phyloP scores from a whole-genome alignment of 2,329 filamentous ascomycete species.

The Parasarocladium wereldwijsianum region DNA sequence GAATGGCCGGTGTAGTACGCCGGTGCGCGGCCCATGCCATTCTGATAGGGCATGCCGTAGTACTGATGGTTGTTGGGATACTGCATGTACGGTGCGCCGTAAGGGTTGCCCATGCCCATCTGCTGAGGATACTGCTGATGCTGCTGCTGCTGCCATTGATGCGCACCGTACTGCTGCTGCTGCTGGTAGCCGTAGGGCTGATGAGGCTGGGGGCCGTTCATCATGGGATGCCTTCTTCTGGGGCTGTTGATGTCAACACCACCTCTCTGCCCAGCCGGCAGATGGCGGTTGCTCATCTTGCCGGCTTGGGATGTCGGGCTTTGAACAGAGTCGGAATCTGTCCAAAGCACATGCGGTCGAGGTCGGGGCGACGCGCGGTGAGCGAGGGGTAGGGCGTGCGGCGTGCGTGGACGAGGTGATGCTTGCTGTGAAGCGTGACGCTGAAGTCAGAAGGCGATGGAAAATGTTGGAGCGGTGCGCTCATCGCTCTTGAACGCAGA shows the following conservation, averaged over 20 bases:
- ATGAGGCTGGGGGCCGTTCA: slow-evolving; percentile 7
- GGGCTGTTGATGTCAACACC: slow-evolving; percentile 16
- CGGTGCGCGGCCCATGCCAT: slow-evolving; percentile 27
- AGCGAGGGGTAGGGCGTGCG: neutral
- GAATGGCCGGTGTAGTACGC: slow-evolving; percentile 31
- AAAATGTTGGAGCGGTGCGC: slow-evolving; percentile 5
- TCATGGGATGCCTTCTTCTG: slow-evolving; percentile 1
- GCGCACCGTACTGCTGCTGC: slow-evolving; percentile 5
- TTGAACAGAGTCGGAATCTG: neutral
- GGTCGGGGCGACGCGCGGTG: slow-evolving; percentile 2
- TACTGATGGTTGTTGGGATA: slow-evolving; percentile 20
- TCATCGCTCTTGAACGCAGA: too few species aligned
- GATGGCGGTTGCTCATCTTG: slow-evolving; percentile 66
- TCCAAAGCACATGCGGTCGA: slow-evolving; percentile 6
- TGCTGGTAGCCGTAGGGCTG: slow-evolving; percentile 7
- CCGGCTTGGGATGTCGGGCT: slow-evolving; percentile 39
- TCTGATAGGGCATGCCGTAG: slow-evolving; percentile 47
- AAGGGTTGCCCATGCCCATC: slow-evolving; percentile 27
- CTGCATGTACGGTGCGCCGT: slow-evolving; percentile 34
- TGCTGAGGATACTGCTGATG: slow-evolving; percentile 19
- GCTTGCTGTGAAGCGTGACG: too few species aligned
- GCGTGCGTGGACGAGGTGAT: slow-evolving; percentile 1
- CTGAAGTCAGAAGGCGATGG: slow-evolving; percentile 4
- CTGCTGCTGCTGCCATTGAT: slow-evolving; percentile 16
- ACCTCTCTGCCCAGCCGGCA: slow-evolving; percentile 55